These are phyloP conservation scores for Phytophthora aleatoria DNA, from an alignment of 352 stramenopile species.

Conservation along the genomic window DNA sequence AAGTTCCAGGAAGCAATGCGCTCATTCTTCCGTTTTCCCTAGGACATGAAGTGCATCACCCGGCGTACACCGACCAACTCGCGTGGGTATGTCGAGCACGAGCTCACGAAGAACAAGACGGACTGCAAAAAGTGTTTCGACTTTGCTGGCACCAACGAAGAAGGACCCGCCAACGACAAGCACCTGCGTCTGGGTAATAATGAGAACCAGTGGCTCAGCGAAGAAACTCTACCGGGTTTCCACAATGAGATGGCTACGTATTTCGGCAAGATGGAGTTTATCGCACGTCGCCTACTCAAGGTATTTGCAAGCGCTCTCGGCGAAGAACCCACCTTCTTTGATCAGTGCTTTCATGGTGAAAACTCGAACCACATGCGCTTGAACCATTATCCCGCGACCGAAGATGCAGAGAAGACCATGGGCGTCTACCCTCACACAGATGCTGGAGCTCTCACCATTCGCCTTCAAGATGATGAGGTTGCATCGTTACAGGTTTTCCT, in stretches of 20 bases:
- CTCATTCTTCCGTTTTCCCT: constrained; percentile 83
- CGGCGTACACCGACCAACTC: constrained; percentile 78
- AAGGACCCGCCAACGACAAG: constrained; percentile 43
- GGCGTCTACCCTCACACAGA: constrained; percentile 28
- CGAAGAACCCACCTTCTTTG: constrained; percentile 47
- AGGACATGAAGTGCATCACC: constrained; percentile 51
- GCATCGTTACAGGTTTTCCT: constrained; percentile 51
- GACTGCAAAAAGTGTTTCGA: constrained; percentile 91
- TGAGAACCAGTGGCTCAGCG: constrained; percentile 80
- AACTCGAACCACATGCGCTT: constrained; percentile 91
- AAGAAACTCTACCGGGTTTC: constrained; percentile 59
- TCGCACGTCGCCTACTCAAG: constrained; percentile 51
- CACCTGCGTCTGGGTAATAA: constrained; percentile 79
- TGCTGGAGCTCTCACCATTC: constrained; percentile 53
- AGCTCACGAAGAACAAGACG: constrained; percentile 62
- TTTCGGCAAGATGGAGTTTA: constrained; percentile 51
- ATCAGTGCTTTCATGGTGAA: constrained; percentile 54
- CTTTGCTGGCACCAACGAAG: constrained; percentile 47
- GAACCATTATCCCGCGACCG: constrained; percentile 89
- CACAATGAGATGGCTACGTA: constrained; percentile 43
- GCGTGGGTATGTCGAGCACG: constrained; percentile 92
- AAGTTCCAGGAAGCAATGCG: constrained; percentile 68
- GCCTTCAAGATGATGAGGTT: constrained; percentile 60
- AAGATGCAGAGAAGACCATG: constrained; percentile 44
- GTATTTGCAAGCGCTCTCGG: constrained; percentile 52